A percentile compares a stretch with the other conserved stretches of the same genome.
These are phyloP conservation scores for Nitzschia sp. DNA, from an alignment of 108 stramenopile genomes.

Conservation along the genomic window DNA sequence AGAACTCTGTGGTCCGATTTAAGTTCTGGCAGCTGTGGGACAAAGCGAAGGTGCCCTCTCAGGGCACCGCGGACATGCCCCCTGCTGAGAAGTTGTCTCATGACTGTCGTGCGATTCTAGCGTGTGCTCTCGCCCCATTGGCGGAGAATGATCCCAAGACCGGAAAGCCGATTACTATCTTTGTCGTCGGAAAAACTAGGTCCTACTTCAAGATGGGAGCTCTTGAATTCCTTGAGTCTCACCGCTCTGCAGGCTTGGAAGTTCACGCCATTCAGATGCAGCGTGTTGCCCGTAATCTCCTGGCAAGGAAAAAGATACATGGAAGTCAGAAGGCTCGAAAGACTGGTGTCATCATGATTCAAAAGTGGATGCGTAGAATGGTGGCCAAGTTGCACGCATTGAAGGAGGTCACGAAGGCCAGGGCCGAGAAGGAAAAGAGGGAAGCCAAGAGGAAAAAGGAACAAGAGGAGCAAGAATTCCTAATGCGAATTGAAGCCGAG, in stretches of 20 bases:
- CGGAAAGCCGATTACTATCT: constrained; percentile 51
- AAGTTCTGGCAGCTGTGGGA: constrained; percentile 60
- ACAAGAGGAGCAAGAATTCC: constrained; percentile 36
- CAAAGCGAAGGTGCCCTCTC: constrained; percentile 34
- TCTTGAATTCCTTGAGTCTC: constrained; percentile 75
- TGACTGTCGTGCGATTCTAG: constrained; percentile 49
- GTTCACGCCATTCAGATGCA: constrained; percentile 59
- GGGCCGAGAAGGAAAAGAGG: constrained; percentile 22
- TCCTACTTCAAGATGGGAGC: constrained; percentile 89
- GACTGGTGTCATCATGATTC: constrained; percentile 50
- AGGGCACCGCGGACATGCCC: constrained; percentile 36
- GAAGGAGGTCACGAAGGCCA: constrained; percentile 33
- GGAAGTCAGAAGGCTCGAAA: constrained; percentile 35
- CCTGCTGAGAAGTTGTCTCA: constrained; percentile 23
- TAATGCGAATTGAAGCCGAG: constrained; percentile 29
- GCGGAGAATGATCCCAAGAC: constrained; percentile 48
- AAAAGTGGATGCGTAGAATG: constrained; percentile 48
- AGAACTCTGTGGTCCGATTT: constrained; percentile 77
- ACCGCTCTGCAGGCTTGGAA: constrained; percentile 55
- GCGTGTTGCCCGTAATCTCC: constrained; percentile 38
- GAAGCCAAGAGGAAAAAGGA: constrained; percentile 30
- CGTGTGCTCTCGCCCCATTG: constrained; percentile 32
- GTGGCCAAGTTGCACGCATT: constrained; percentile 37
- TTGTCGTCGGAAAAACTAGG: constrained; percentile 74
- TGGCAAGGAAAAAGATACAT: constrained; percentile 29